Conservation (phyloP, 1,284 basidiomycete genomes). For the Leccinum subatratum region DNA sequence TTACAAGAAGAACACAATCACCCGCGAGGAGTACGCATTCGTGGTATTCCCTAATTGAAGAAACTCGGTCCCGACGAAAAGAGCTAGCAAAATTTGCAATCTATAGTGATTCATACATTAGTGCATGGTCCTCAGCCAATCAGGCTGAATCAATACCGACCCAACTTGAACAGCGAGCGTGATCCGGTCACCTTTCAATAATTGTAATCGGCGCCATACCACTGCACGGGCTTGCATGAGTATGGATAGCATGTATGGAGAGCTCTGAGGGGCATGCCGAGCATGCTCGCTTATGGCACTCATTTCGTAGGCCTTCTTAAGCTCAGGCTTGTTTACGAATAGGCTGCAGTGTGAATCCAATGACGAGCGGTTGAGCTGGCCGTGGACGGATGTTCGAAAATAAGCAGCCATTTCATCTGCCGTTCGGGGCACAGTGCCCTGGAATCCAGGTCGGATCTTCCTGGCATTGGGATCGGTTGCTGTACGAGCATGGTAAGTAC, state of each 20-base stretch:
- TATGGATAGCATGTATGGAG: slow-evolving; percentile 54
- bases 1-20: slow-evolving; percentile 71
- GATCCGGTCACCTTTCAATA: slow-evolving; percentile 54
- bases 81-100: slow-evolving; percentile 52
- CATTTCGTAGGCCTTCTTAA: slow-evolving; percentile 44
- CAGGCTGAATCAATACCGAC: slow-evolving; percentile 23
- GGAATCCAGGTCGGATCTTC: slow-evolving; percentile 45
- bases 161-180: slow-evolving; percentile 43
- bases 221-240: slow-evolving; percentile 59
- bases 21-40: slow-evolving; percentile 69
- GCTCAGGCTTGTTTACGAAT: slow-evolving; percentile 34
- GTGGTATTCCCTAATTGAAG: slow-evolving; percentile 56
- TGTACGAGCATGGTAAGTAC: slow-evolving; percentile 45
- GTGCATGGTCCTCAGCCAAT: neutral
- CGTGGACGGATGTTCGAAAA: slow-evolving; percentile 40
- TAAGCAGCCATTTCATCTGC: slow-evolving; percentile 47
- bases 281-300: slow-evolving; percentile 52
- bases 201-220: slow-evolving; percentile 60
- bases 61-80: slow-evolving; percentile 76
- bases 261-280: slow-evolving; percentile 35
- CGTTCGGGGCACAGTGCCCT: slow-evolving; percentile 43
- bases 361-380: slow-evolving; percentile 28
- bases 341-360: slow-evolving; percentile 29
- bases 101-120: slow-evolving; percentile 9
- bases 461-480: slow-evolving; percentile 59